These are phyloP conservation scores for Elsinoe ampelina DNA, from an alignment of 2,329 filamentous ascomycete species.

Conservation along the genomic window DNA sequence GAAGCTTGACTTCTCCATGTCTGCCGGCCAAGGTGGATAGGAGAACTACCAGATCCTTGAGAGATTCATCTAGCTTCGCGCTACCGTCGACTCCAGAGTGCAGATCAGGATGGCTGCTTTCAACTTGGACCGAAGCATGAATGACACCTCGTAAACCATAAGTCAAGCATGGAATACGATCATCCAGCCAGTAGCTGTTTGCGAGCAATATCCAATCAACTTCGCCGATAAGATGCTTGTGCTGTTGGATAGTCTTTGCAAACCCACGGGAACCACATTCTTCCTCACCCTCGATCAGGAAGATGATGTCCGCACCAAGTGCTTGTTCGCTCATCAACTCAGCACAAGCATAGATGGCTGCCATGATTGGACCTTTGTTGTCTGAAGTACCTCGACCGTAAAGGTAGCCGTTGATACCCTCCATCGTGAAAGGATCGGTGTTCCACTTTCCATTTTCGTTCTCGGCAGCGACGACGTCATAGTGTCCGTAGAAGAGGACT, in stretches of 20 bases:
- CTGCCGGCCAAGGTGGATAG: conserved; percentile 73
- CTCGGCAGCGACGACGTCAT: conserved; percentile 90
- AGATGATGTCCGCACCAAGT: conserved; percentile 79
- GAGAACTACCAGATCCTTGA: conserved; percentile 81
- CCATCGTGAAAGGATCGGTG: conserved; percentile 79
- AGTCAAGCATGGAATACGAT: conserved; percentile 88
- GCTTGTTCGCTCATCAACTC: conserved; percentile 78
- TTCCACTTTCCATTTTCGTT: conserved; percentile 74
- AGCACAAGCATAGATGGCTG: conserved; percentile 85
- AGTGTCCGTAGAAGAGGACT: conserved; percentile 94
- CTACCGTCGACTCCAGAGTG: conserved; percentile 97
- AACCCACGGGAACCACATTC: conserved; percentile 91
- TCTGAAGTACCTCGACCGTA: conserved; percentile 96
- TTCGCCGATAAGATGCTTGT: conserved; percentile 77
- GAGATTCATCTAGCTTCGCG: conserved; percentile 75
- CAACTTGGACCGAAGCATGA: conserved; percentile 81
- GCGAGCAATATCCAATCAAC: conserved; percentile 92
- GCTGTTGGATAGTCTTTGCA: conserved; percentile 65
- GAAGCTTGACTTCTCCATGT: conserved; percentile 73
- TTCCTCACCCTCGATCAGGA: conserved; percentile 93
- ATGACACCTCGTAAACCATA: conserved; percentile 91
- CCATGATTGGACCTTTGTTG: conserved; percentile 93
- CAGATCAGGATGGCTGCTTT: conserved; percentile 76
- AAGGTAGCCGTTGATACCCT: conserved; percentile 81
- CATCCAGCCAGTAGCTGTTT: conserved; percentile 98